phyloP scores from a whole-genome alignment of 2,329 filamentous ascomycete genomes.

The Teratosphaeria zuluensis region DNA sequence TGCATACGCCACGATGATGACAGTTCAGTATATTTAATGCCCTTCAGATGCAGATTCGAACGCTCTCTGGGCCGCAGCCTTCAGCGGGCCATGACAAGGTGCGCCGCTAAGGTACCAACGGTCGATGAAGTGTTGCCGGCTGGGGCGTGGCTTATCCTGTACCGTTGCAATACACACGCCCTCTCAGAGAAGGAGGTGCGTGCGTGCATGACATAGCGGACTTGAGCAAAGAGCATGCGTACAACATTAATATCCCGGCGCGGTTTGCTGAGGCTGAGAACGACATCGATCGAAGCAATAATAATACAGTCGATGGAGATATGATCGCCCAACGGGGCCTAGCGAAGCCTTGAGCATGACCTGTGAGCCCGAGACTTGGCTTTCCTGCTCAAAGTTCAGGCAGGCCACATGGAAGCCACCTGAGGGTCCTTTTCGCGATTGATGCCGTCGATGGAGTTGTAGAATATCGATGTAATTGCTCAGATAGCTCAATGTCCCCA shows the following conservation, averaged over 20 bases:
- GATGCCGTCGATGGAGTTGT: neutral
- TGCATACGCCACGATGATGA: neutral
- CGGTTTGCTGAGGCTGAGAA: neutral
- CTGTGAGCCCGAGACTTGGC: neutral
- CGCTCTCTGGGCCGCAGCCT: neutral
- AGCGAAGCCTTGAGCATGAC: neutral
- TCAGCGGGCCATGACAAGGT: neutral
- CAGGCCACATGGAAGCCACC: neutral
- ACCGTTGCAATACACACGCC: neutral
- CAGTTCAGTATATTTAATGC: neutral
- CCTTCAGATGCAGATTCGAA: neutral
- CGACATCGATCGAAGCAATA: neutral
- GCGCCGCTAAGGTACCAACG: neutral
- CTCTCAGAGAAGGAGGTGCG: neutral
- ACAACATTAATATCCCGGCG: neutral
- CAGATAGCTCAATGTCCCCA: too few species aligned
- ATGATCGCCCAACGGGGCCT: neutral
- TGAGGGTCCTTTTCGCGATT: neutral
- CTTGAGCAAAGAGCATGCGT: neutral
- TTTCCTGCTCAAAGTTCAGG: neutral
- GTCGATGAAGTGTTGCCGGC: neutral
- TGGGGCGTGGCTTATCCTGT: neutral
- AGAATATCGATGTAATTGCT: too few species aligned
- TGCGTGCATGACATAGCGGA: neutral
- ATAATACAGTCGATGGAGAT: neutral